Conservation (phyloP, 2,329 filamentous ascomycete species). For the Sphaerulina vaccinii region DNA sequence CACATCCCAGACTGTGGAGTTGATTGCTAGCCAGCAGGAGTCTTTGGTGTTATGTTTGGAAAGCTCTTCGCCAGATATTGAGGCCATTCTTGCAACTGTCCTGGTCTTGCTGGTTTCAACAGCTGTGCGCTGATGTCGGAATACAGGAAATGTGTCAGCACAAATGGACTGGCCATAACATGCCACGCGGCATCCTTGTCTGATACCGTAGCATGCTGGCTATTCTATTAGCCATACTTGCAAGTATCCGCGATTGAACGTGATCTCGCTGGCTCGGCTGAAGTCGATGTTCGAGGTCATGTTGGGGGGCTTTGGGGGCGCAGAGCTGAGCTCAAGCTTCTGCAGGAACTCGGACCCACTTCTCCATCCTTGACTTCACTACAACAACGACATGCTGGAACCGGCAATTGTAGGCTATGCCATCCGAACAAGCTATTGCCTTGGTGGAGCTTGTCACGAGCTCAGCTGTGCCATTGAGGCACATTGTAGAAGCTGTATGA, state of each 20-base stretch:
- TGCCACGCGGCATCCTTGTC: neutral
- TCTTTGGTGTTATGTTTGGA: conserved; percentile 77
- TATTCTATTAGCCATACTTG: too few species aligned
- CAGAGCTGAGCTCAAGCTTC: too few species aligned
- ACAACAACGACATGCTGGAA: neutral
- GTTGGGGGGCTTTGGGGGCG: neutral
- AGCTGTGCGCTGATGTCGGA: too few species aligned
- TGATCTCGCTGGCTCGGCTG: neutral
- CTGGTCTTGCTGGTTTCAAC: neutral
- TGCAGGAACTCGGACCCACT: too few species aligned
- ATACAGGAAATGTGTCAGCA: neutral
- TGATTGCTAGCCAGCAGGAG: conserved; percentile 88
- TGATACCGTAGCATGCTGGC: neutral
- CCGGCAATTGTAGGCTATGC: too few species aligned
- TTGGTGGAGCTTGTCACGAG: too few species aligned
- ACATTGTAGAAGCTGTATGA: too few species aligned
- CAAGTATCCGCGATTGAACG: neutral
- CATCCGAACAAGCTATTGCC: too few species aligned
- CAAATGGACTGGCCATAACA: neutral
- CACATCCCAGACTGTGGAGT: conserved; percentile 86
- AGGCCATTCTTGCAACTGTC: conserved; percentile 17
- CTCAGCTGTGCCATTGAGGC: too few species aligned
- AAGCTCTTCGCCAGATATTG: conserved; percentile 47
- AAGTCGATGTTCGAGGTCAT: neutral
- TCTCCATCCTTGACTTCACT: neutral